These are phyloP conservation scores for Astrephomene gubernaculifera DNA, from an alignment of 139 green algal species.

Conservation along the genomic window DNA sequence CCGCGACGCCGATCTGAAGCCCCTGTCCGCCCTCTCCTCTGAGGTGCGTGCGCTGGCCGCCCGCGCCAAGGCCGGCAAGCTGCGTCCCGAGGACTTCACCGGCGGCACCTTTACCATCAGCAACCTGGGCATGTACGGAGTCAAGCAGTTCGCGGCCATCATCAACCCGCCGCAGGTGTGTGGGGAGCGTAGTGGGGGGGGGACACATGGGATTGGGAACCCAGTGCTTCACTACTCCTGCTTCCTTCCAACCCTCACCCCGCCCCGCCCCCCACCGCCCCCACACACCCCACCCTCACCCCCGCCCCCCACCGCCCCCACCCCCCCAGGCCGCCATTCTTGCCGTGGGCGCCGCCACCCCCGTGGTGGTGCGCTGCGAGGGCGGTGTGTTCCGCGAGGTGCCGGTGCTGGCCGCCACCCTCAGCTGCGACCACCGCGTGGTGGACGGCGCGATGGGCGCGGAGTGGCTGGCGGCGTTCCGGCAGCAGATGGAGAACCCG, in stretches of 20 bases:
- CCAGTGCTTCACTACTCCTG: neutral
- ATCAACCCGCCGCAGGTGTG: conserved; percentile 93
- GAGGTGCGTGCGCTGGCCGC: conserved; percentile 82
- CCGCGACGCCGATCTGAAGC: conserved; percentile 76
- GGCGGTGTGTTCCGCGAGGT: conserved; percentile 68
- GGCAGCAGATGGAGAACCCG: conserved; percentile 91
- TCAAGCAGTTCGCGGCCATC: conserved; percentile 96
- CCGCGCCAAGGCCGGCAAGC: conserved; percentile 89
- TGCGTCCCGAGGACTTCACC: conserved; percentile 89
- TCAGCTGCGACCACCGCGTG: conserved; percentile 97
- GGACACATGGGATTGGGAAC: no score
- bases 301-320: neutral
- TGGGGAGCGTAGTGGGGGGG: neutral
- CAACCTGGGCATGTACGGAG: conserved; percentile 96
- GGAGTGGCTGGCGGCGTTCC: conserved; percentile 96
- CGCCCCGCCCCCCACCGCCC: neutral
- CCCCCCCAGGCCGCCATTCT: conserved; percentile 78
- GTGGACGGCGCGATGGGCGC: conserved; percentile 97
- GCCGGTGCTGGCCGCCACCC: conserved; percentile 63
- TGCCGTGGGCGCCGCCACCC: conserved; percentile 72
- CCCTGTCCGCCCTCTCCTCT: conserved; percentile 75
- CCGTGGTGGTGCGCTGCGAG: conserved; percentile 72
- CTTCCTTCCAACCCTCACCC: neutral
- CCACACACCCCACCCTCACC: neutral
- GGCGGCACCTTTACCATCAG: conserved; percentile 94